Base-by-base conservation (phyloP, 257 asterid species). In the Mitragyna speciosa region DNA sequence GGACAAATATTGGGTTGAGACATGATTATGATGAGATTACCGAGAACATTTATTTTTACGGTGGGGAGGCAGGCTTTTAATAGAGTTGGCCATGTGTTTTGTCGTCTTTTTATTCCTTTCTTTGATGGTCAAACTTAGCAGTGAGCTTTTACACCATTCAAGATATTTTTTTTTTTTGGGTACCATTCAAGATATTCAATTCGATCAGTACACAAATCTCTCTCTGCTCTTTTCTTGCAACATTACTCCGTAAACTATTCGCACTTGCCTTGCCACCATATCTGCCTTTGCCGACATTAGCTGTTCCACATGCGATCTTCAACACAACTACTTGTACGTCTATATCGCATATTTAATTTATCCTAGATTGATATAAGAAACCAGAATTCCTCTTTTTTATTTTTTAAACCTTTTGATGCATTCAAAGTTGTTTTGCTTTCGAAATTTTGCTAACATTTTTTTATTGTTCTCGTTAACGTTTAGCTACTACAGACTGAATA, bases 91-190 rank as follows among this genome's bases (percentile, higher is more conserved):
- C 85, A 87, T 82, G 87, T 87, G 56, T 87, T 89, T 88, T 83
- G 86, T 87, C 91, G 79, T 80, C 88, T 85, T 89, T 88, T 88
- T 90, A 91, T 87, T 88, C 88, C 86, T 81, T 83, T 85, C 82
- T 86, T 86, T 86, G 83, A 88, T 87, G 91, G 94, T 90, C 92
- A 90, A 88, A 89, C 84, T 84, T 86, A 72, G 70, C 89, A 74
- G 86, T 84, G 73, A 71, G 51, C 81, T 82, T 83, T 87, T 84
- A 76, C 91, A 84, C 72, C 80, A 79, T 81, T 88, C 93, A 89
- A 91, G 93, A 84, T 77, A 15, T 4, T 43, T 4, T 6, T 7
- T n/a, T n/a, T n/a, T n/a, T n/a, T n/a, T n/a, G n/a, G n/a, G n/a
- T n/a, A n/a, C n/a, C n/a, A n/a, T 48, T 48, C 52, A 48, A 9